Evolutionary conservation across 495 filamentous ascomycete species (phyloP).

Genomic region (Friedmanniomyces simplex): DNA sequence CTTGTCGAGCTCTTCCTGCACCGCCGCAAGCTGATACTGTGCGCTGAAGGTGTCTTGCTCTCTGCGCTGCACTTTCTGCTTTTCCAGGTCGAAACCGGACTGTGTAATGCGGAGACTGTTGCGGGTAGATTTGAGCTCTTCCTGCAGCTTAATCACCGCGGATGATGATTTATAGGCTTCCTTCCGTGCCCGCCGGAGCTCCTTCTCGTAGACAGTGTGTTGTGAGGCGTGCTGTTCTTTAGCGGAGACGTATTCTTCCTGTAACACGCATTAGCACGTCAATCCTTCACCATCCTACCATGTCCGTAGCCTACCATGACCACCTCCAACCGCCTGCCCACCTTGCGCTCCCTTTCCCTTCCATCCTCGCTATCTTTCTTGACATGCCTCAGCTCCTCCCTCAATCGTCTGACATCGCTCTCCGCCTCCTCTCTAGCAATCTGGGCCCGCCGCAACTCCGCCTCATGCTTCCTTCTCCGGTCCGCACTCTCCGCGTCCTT

Average conservation of each 20-base stretch:
- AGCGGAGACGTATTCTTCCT: slow-evolving; percentile 64
- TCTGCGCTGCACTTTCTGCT: slow-evolving; percentile 34
- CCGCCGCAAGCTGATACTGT: slow-evolving; percentile 57
- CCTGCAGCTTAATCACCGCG: slow-evolving; percentile 63
- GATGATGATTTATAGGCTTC: slow-evolving; percentile 78
- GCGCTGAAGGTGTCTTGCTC: slow-evolving; percentile 73
- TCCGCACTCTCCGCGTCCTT: slow-evolving; percentile 37
- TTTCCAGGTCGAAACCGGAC: slow-evolving; percentile 44
- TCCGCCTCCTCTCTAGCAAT: slow-evolving; percentile 79
- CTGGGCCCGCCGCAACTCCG: slow-evolving; percentile 68
- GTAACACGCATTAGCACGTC: slow-evolving; percentile 7
- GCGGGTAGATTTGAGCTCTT: slow-evolving; percentile 64
- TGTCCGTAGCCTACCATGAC: slow-evolving; percentile 48
- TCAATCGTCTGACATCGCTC: slow-evolving; percentile 49
- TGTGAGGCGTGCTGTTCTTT: slow-evolving; percentile 70
- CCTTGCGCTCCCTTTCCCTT: slow-evolving; percentile 58
- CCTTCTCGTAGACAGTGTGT: slow-evolving; percentile 69
- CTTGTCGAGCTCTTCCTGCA: slow-evolving; percentile 64
- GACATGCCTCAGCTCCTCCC: slow-evolving; percentile 45
- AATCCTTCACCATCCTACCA: background rate
- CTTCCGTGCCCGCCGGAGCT: slow-evolving; percentile 69
- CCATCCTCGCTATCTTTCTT: slow-evolving; percentile 56
- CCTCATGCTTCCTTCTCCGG: slow-evolving; percentile 51
- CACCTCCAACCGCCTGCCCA: slow-evolving; percentile 66
- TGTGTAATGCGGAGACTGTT: slow-evolving; percentile 42